Base-by-base conservation (phyloP, 352 stramenopile species). In the Phytophthora pini region DNA sequence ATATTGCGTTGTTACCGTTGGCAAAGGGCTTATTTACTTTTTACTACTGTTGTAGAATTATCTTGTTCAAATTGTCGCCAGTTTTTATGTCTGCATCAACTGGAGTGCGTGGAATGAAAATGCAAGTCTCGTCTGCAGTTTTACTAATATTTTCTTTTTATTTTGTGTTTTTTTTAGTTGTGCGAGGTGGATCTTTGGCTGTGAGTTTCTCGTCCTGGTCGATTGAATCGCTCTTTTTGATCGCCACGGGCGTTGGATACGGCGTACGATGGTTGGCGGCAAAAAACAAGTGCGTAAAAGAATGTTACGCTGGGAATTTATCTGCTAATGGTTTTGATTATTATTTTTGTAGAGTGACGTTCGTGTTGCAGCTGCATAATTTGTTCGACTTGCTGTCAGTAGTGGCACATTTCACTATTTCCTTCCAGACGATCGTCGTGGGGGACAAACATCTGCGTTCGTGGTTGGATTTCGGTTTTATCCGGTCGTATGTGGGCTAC, bases 401-500 rank as follows among this genome's bases (percentile, higher is more conserved):
- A 9, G 82, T 94, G 32, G 92, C 88, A 27, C 88, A 95, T 68
- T 96, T 96, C 61, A 68, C 77, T 15, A 74, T 93, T 41, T 89
- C 82, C 8, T 80, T 92, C 68, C 78, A 89, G 65, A 93, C 84
- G n/a, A 70, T 82, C n/a, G 50, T 78, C 1, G 75, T 80, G 9
- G 75, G 77, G 44, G 79, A 70, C 24, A 77, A 82, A 43, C 68
- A 74, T 9, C 70, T 76, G 5, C 82, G 85, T 20, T 96, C 88
- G 49, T 96, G 88, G 88, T 74, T 96, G 51, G 86, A 94, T 73
- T 90, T 96, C 63, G 88, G 86, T 27, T 96, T 96, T 49, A 52
- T 96, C 29, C 87, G 88, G 26, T 84, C 84, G 5, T 96, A 96
- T 67, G 82, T 94, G n/a, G 67, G 87, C 17, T 95, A 95, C 54